These are phyloP conservation scores for Mortierella sp. DNA, from an alignment of 371 early-diverging fungal genomes.

Conservation along the genomic window DNA sequence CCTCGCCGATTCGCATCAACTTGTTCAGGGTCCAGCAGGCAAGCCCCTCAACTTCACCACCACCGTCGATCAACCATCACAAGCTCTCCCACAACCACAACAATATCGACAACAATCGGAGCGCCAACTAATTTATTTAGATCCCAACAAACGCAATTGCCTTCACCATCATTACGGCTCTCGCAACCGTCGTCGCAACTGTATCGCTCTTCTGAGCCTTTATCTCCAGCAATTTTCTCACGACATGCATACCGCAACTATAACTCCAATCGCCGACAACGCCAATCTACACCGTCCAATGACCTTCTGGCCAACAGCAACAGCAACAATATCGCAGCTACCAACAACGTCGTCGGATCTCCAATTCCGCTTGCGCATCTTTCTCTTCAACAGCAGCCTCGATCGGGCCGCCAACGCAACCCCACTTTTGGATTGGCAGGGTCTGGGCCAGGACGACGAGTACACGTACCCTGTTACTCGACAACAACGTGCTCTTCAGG, in stretches of 20 bases:
- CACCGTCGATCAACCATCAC: not conserved
- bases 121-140: not conserved
- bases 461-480: not conserved
- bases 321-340: not conserved
- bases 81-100: not conserved
- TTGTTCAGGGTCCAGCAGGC: not conserved
- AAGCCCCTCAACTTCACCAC: not conserved
- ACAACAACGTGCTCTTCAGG: not conserved
- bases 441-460: not conserved
- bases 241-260: conserved; percentile 9
- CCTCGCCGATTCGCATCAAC: not conserved
- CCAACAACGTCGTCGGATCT: not conserved
- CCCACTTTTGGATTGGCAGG: not conserved
- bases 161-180: not conserved
- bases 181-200: not conserved
- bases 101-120: not conserved
- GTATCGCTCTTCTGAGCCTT: not conserved
- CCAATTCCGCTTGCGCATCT: not conserved
- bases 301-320: not conserved
- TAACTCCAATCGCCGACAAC: conserved; percentile 9
- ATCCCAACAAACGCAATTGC: conserved; percentile 16
- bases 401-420: not conserved
- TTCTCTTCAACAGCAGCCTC: not conserved
- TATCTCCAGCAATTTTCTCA: conserved; percentile 21
- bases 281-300: not conserved